Percentiles rank a stretch among this genome's conserved stretches.
These are phyloP conservation scores for Heterobasidion annosum DNA, from an alignment of 1,284 basidiomycete genomes.

Conservation along the genomic window DNA sequence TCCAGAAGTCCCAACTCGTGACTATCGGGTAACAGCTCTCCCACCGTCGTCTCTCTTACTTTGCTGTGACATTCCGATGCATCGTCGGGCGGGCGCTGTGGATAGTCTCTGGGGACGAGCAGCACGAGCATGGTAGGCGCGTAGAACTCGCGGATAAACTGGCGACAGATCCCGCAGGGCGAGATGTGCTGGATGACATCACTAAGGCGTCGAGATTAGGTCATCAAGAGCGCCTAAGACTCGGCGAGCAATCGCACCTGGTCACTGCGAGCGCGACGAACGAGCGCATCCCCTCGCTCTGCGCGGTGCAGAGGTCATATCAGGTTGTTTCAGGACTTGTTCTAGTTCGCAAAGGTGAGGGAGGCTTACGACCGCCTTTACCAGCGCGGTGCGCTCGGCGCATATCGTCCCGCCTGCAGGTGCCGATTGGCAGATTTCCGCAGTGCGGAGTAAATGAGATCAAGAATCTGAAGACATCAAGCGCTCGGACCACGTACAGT, in stretches of 20 bases:
- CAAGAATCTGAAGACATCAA: background rate
- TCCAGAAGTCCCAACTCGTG: constrained; percentile 81
- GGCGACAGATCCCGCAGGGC: constrained; percentile 89
- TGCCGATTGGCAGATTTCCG: background rate
- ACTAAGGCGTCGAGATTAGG: constrained; percentile 20
- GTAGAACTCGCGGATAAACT: constrained; percentile 88
- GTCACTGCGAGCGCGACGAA: constrained; percentile 72
- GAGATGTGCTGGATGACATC: constrained; percentile 61
- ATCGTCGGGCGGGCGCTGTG: constrained; percentile 17
- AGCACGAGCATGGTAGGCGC: constrained; percentile 67
- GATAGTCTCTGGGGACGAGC: constrained; percentile 60
- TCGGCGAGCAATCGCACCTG: constrained; percentile 33
- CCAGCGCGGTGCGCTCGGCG: constrained; percentile 82
- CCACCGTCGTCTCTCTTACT: constrained; percentile 58
- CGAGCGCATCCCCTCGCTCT: constrained; percentile 68
- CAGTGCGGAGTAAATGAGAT: background rate
- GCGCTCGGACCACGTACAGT: constrained; percentile 39
- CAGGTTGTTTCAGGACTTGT: background rate
- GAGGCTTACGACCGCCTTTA: constrained; percentile 71
- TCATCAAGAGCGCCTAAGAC: background rate
- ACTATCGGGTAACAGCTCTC: constrained; percentile 74
- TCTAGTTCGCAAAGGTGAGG: constrained; percentile 3
- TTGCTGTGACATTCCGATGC: constrained; percentile 33
- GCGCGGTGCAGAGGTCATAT: constrained; percentile 2
- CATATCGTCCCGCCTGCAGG: constrained; percentile 68